Evolutionary conservation across 495 filamentous ascomycete species (phyloP), one percentile per base, ranked within the genome.

Genomic region (Podospora sp.): DNA sequence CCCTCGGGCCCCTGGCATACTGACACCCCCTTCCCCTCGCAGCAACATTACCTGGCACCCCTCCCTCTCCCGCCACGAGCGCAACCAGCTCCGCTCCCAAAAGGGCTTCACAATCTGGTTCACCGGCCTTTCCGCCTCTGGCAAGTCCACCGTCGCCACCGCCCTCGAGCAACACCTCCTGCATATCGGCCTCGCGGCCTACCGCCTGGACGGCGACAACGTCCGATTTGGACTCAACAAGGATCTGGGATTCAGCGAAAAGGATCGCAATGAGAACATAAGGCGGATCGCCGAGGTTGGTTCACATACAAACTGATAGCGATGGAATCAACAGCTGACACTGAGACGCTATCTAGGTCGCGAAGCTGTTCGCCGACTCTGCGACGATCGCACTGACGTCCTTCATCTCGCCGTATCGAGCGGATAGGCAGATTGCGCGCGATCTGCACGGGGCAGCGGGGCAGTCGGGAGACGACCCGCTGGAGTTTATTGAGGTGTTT

Each of bases 41-140:
- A 99, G 95, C 69, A 99, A 99, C 87, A 97, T 99, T 79, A 98
- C 95, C 81, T 98, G 91, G 93, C 95, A 99, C 86, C 86, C 92
- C 49, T 89, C 89, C 72, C 89, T 99, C 72, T 92, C 92, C 60
- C 92, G 92, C 76, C 76, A 79, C 69, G 94, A 98, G 86, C 93
- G 95, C 80, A 89, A 86, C 81, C 71, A 79, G 58, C 82, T 91
- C 73, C 91, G 92, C 78, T 87, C 88, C 73, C 96, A 99, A 81
- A 84, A 87, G 49, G 95, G 95, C 72, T 90, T 95, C 77, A 99
- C 95, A 55, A 89, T 99, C 77, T 99, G 95, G 95, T 91, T 99
- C 78, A 99, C 95, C 7, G 95, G 95, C 26, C 89, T 99, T 53
- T 94, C 91, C 21, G 95, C 94, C 63, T 96, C 92, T 3, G 95